Conservation (phyloP, 2,329 filamentous ascomycete genomes). For the Xylaria sp. region DNA sequence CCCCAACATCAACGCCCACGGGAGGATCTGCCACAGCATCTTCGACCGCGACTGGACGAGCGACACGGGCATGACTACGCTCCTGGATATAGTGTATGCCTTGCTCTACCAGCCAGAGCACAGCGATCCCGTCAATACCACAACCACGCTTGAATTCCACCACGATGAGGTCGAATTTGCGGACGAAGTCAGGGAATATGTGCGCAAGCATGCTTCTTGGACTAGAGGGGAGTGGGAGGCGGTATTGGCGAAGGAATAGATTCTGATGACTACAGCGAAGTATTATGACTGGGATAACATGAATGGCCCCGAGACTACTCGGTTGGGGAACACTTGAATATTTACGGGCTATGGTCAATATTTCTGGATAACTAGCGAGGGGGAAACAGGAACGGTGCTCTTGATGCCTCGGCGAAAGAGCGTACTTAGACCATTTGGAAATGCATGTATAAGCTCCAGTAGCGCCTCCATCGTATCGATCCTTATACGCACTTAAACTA, state of each 20-base stretch:
- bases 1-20: slow-evolving; percentile 76
- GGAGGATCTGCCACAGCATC: slow-evolving; percentile 64
- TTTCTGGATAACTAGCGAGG: not conserved
- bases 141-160: not conserved
- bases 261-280: not conserved
- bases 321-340: not conserved
- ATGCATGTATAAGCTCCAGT: not conserved
- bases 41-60: slow-evolving; percentile 26
- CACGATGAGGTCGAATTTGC: not conserved
- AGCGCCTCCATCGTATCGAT: too few relatives aligned
- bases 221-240: not conserved
- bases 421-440: not conserved
- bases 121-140: slow-evolving; percentile 18
- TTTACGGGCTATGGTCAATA: not conserved
- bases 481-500: too few relatives aligned
- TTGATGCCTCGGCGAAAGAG: not conserved
- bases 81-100: slow-evolving; percentile 22
- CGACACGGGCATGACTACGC: slow-evolving; percentile 23
- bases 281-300: not conserved
- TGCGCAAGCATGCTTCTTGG: not conserved
- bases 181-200: not conserved
- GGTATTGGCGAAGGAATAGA: not conserved
- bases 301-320: not conserved
- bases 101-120: slow-evolving; percentile 21
- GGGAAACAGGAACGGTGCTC: not conserved